These are phyloP conservation scores for Mycena vulgaris DNA, from an alignment of 768 basidiomycete genomes.

Conservation along the genomic window DNA sequence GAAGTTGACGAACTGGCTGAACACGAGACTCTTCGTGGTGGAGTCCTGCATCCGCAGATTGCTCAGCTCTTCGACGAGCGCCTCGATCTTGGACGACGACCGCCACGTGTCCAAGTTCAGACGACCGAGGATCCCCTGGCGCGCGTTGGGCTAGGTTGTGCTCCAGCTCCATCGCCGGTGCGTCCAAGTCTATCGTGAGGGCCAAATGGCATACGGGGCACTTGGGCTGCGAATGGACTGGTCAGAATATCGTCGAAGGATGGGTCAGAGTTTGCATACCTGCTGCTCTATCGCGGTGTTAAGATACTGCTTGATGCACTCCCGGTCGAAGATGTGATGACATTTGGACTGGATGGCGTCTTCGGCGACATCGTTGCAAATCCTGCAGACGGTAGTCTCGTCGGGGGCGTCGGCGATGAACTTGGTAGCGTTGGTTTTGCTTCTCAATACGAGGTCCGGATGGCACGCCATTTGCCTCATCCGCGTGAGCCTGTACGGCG, in stretches of 20 bases:
- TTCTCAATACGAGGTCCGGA: slow-evolving; percentile 93
- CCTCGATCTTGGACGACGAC: slow-evolving; percentile 98
- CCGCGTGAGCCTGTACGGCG: slow-evolving; percentile 80
- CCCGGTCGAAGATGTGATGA: slow-evolving; percentile 94
- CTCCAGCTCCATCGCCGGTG: slow-evolving; percentile 89
- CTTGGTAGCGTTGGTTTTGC: slow-evolving; percentile 80
- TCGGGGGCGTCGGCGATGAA: slow-evolving; percentile 72
- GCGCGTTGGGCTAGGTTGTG: slow-evolving; percentile 63
- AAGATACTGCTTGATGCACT: slow-evolving; percentile 95
- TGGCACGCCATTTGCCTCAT: slow-evolving; percentile 98
- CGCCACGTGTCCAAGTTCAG: slow-evolving; percentile 92
- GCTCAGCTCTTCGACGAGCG: slow-evolving; percentile 92
- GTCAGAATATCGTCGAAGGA: slow-evolving; percentile 13
- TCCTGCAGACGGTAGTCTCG: slow-evolving; percentile 90
- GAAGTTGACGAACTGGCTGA: slow-evolving; percentile 96
- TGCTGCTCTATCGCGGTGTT: slow-evolving; percentile 77
- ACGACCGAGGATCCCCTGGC: slow-evolving; percentile 95
- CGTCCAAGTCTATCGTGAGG: slow-evolving; percentile 96
- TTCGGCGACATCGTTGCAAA: slow-evolving; percentile 98
- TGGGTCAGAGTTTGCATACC: slow-evolving; percentile 55
- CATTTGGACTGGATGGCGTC: slow-evolving; percentile 97
- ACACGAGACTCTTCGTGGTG: slow-evolving; percentile 97
- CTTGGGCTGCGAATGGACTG: slow-evolving; percentile 69
- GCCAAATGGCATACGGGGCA: slow-evolving; percentile 96
- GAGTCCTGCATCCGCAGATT: slow-evolving; percentile 88